These are phyloP conservation scores for Sphaerosporella brunnea DNA, from an alignment of 495 filamentous ascomycete species.

Conservation along the genomic window DNA sequence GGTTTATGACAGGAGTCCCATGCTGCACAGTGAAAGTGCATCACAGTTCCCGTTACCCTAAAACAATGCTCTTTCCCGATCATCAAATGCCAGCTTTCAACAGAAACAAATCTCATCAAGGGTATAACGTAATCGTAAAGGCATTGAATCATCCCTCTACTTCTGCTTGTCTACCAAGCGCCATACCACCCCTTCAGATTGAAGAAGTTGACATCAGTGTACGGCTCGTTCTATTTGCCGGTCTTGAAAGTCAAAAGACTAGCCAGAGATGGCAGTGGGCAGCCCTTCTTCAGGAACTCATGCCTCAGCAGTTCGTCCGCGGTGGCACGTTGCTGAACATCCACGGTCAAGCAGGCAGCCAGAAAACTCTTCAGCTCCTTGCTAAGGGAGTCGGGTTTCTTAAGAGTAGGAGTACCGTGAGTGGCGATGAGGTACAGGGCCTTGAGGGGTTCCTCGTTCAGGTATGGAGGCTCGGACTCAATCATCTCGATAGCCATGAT, in stretches of 20 bases:
- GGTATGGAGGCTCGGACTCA: conserved; percentile 89
- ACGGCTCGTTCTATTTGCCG: not conserved
- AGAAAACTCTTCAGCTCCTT: conserved; percentile 94
- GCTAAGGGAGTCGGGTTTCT: conserved; percentile 92
- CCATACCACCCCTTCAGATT: too few relatives aligned
- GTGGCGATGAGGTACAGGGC: conserved; percentile 93
- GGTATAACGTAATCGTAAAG: too few relatives aligned
- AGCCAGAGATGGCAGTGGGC: conserved; percentile 59
- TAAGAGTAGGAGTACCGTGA: conserved; percentile 86
- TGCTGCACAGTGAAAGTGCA: too few relatives aligned
- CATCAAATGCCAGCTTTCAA: too few relatives aligned
- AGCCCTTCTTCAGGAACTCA: conserved; percentile 63
- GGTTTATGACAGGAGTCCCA: too few relatives aligned
- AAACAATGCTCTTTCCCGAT: too few relatives aligned
- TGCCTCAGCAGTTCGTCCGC: conserved; percentile 70
- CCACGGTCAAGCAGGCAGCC: conserved; percentile 86
- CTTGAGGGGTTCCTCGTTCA: conserved; percentile 95
- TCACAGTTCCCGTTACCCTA: too few relatives aligned
- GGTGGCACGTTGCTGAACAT: conserved; percentile 84
- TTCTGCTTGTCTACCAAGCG: too few relatives aligned
- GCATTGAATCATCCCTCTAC: too few relatives aligned
- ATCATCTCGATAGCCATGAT: conserved; percentile 99
- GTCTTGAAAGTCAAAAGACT: conserved; percentile 67
- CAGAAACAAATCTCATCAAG: too few relatives aligned
- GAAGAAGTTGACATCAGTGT: too few relatives aligned